Percentiles rank a stretch among this genome's conserved stretches.
Evolutionary conservation across 805 yeast species (phyloP).

Genomic region (Lipomyces spencermartinsiae): DNA sequence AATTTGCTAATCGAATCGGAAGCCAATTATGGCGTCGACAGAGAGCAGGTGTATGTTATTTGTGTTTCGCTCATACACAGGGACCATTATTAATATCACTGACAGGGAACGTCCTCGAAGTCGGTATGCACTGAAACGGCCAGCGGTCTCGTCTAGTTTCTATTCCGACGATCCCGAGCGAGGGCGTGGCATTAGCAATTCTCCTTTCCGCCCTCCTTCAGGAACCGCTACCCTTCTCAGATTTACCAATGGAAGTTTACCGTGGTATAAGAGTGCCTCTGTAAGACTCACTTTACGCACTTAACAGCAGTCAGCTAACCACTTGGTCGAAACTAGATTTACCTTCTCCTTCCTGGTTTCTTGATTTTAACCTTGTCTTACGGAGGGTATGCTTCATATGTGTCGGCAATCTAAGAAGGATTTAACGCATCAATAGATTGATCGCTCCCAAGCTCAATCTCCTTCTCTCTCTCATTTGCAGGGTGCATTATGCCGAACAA

Average conservation of each 20-base stretch:
- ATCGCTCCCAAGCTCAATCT: constrained; percentile 35
- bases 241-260: not conserved
- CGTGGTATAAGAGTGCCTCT: constrained; percentile 29
- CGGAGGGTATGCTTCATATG: constrained; percentile 28
- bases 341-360: constrained; percentile 29
- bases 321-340: constrained; percentile 18
- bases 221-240: not conserved
- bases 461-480: constrained; percentile 25
- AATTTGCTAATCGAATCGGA: constrained; percentile 23
- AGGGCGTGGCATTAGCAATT: not conserved
- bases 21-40: constrained; percentile 4
- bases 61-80: not conserved
- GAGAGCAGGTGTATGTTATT: not conserved
- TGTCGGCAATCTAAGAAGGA: not conserved
- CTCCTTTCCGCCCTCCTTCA: not conserved
- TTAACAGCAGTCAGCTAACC: not conserved
- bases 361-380: constrained; percentile 23
- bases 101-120: not conserved
- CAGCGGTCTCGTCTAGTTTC: not conserved
- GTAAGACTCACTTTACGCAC: constrained; percentile 14
- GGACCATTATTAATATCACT: not conserved
- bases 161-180: not conserved
- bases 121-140: constrained; percentile 9
- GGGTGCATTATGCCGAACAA: constrained; percentile 20
- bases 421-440: constrained; percentile 17